Evolutionary conservation across 371 early-diverging fungal genomes (phyloP), one percentile per base, ranked within the genome.

Genomic region (Mortierella sp.): DNA sequence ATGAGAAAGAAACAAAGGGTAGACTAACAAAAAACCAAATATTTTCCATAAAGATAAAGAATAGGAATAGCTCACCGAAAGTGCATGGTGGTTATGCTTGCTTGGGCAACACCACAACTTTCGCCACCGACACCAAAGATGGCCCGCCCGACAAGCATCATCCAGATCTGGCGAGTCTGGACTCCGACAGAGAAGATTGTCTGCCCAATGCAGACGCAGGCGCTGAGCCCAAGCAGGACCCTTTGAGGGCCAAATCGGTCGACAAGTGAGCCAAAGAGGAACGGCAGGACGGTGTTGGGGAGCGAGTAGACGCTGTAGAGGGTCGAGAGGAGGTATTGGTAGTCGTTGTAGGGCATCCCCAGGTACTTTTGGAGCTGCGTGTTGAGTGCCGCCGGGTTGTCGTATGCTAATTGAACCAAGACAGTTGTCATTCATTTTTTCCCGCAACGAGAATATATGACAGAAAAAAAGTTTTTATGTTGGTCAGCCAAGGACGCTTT

Each of bases 51-150:
- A n/a, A n/a, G n/a, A n/a, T n/a, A n/a, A n/a, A n/a, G n/a, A n/a
- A n/a, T n/a, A n/a, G 40, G 40, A 39, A 31, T 11, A 2, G 41
- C 64, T 64, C 65, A 81, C 81, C 77, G 69, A 44, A 81, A 81
- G 34, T 77, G 68, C 68, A 63, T 76, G 22, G 81, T 77, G 7
- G 81, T 81, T 43, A 81, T 81, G 53, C 77, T 81, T 13, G 81
- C 85, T 74, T 91, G 89, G 9, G 90, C 89, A n/a, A 94, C 92
- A 68, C 91, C 91, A 67, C 93, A 88, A 44, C 89, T 87, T 72
- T 94, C 94, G 40, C 94, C 93, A 0, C 94, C 95, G 14, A 94
- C 80, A 29, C 94, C 95, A 87, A 92, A 91, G 22, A 94, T 64
- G 37, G 91, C 79, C 16, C 94, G 86, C 26, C 94, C 95, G 24